A percentile compares a stretch with the other conserved stretches of the same genome.
Evolutionary conservation across 345 rosid genomes (phyloP).

Genomic region (Orychophragmus violaceus): DNA sequence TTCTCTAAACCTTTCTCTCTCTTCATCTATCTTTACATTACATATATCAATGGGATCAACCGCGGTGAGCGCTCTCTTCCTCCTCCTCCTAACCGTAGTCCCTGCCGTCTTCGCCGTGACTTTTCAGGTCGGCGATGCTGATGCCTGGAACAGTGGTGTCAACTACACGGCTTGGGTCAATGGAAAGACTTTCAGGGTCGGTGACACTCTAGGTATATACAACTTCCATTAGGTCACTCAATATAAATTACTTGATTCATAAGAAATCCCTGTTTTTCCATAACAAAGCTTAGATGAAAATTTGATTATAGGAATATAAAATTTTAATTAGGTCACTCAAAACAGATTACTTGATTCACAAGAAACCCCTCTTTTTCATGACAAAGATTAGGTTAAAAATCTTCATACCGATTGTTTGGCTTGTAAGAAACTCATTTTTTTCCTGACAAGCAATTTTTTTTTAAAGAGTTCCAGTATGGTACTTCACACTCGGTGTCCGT

Average conservation of each 20-base stretch:
- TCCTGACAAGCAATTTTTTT: neutral
- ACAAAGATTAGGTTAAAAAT: neutral
- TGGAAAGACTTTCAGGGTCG: constrained; percentile 34
- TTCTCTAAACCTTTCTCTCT: neutral
- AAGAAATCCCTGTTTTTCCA: neutral
- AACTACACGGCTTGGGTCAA: constrained; percentile 27
- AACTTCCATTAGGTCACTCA: neutral
- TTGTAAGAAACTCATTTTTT: neutral
- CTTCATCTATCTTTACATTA: neutral
- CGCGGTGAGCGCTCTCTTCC: neutral
- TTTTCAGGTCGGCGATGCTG: constrained; percentile 24
- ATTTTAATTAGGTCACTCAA: neutral
- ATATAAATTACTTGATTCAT: neutral
- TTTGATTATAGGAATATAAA: no score
- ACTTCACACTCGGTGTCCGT: constrained; percentile 20
- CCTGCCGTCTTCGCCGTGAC: constrained; percentile 28
- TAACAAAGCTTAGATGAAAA: neutral
- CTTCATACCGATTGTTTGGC: neutral
- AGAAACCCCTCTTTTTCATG: neutral
- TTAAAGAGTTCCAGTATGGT: constrained; percentile 26
- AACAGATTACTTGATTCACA: neutral
- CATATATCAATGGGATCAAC: constrained; percentile 8
- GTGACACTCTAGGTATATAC: constrained; percentile 30
- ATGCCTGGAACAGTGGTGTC: constrained; percentile 20
- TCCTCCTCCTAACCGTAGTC: constrained; percentile 20